Conservation (phyloP, 1,284 basidiomycete species). For the Ceratobasidium sp. region DNA sequence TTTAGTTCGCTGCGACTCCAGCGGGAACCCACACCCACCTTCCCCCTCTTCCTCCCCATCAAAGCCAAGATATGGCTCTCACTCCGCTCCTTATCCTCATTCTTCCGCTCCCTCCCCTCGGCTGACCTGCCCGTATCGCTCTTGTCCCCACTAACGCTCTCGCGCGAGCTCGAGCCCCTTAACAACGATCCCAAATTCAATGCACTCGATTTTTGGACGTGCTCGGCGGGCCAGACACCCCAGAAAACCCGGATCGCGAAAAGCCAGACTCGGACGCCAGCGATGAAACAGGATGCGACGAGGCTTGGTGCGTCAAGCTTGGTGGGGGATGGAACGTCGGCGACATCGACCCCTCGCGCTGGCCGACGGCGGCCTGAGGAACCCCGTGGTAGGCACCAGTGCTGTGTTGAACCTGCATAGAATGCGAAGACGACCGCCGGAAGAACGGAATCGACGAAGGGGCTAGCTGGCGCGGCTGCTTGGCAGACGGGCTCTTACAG, state of each 20-base stretch:
- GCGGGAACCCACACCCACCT: conserved; percentile 62
- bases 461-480: conserved; percentile 65
- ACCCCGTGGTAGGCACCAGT: conserved; percentile 51
- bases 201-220: conserved; percentile 76
- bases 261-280: conserved; percentile 61
- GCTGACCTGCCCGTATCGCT: conserved; percentile 51
- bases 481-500: conserved; percentile 45
- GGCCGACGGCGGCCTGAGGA: neutral
- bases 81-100: conserved; percentile 80
- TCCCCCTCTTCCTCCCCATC: conserved; percentile 89
- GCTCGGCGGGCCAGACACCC: conserved; percentile 53
- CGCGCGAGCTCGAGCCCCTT: conserved; percentile 79
- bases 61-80: conserved; percentile 85
- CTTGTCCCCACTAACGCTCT: conserved; percentile 71
- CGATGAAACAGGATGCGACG: conserved; percentile 56
- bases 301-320: too few relatives aligned
- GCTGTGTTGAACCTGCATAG: conserved; percentile 62
- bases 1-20: conserved; percentile 16
- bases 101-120: conserved; percentile 51
- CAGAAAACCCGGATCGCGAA: conserved; percentile 59
- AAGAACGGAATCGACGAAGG: conserved; percentile 97
- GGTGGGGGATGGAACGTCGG: too few relatives aligned
- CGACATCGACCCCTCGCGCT: too few relatives aligned
- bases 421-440: conserved; percentile 88
- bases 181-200: conserved; percentile 80